These are phyloP conservation scores for Fermentozyma sake DNA, from an alignment of 1,139 yeast species.

Conservation along the genomic window DNA sequence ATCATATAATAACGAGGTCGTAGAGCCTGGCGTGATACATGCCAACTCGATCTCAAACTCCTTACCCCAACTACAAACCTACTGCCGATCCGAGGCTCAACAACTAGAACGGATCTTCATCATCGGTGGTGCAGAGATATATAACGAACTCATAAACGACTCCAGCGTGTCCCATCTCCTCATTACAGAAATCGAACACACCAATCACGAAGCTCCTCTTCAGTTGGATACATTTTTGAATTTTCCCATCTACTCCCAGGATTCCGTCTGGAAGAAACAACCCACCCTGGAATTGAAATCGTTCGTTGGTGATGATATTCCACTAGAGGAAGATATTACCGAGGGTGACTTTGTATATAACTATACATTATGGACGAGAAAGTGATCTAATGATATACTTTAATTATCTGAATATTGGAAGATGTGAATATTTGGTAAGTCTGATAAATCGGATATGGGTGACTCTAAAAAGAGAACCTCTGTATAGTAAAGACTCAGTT, in stretches of 20 bases:
- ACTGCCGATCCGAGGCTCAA: constrained; percentile 9
- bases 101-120: constrained; percentile 59
- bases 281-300: constrained; percentile 30
- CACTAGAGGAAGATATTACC: constrained; percentile 30
- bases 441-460: too few relatives aligned
- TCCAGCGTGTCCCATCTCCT: constrained; percentile 52
- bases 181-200: constrained; percentile 61
- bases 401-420: too few relatives aligned
- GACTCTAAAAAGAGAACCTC: too few relatives aligned
- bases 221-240: constrained; percentile 60
- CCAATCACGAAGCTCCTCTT: constrained; percentile 25
- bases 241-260: constrained; percentile 25
- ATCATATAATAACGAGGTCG: constrained; percentile 14
- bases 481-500: too few relatives aligned
- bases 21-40: constrained; percentile 31
- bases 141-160: constrained; percentile 49
- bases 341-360: constrained; percentile 49
- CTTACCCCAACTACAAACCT: constrained; percentile 19
- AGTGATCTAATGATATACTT: constrained; percentile 3
- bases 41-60: constrained; percentile 48
- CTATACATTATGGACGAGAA: constrained; percentile 47
- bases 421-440: too few relatives aligned
- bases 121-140: constrained; percentile 92
- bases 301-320: constrained; percentile 39
- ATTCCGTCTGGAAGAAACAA: constrained; percentile 32